A percentile compares a stretch with the other conserved stretches of the same genome.
phyloP scores from a whole-genome alignment of 2,329 filamentous ascomycete genomes.

The Apiospora koreana region DNA sequence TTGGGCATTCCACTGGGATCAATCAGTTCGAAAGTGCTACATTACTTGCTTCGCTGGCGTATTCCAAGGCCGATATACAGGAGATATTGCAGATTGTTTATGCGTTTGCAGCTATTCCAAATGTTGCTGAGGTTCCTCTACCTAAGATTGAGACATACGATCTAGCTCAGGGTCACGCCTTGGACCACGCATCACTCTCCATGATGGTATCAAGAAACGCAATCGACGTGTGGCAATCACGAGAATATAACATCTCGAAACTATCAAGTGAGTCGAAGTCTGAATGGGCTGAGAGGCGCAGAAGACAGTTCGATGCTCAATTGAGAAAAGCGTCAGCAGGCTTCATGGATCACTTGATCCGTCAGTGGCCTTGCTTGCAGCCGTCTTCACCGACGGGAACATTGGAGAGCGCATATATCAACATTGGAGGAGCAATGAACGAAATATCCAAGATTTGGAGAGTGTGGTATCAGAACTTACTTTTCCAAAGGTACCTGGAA shows the following conservation, averaged over 20 bases:
- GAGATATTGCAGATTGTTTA: conserved; percentile 30
- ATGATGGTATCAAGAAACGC: neutral
- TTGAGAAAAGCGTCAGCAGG: neutral
- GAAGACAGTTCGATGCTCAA: neutral
- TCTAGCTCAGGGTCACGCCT: conserved; percentile 14
- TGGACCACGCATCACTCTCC: conserved; percentile 16
- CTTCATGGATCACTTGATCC: neutral
- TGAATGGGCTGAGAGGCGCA: neutral
- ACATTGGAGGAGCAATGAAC: neutral
- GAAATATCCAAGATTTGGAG: neutral
- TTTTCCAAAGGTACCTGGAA: neutral
- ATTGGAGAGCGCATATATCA: neutral
- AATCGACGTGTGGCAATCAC: neutral
- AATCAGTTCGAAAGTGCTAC: conserved; percentile 31
- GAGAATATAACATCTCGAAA: neutral
- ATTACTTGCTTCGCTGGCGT: conserved; percentile 28
- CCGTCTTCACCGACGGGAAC: neutral
- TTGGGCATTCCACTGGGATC: neutral
- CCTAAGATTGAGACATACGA: conserved; percentile 16
- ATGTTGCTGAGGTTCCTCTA: conserved; percentile 15
- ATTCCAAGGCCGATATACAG: conserved; percentile 20
- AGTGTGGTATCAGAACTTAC: neutral
- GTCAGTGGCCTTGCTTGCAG: neutral
- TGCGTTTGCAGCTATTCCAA: conserved; percentile 29
- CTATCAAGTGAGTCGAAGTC: neutral